Conservation (phyloP, 2,329 filamentous ascomycete genomes). For the Cadophora malorum region DNA sequence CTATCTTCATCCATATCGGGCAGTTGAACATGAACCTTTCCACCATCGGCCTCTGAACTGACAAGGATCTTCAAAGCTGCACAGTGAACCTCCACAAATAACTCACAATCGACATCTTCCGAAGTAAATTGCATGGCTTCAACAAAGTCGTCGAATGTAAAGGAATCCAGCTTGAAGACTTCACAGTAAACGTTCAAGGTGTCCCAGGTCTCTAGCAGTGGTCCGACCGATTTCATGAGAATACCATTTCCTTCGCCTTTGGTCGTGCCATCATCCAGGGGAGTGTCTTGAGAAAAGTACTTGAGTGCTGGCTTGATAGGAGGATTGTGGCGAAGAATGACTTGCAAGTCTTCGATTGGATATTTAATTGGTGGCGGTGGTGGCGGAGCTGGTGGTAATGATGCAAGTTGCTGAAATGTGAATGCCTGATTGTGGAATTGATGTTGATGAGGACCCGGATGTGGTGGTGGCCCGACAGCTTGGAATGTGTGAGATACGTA, state of each 20-base stretch:
- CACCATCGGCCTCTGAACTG: slow-evolving; percentile 74
- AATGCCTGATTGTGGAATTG: slow-evolving; percentile 52
- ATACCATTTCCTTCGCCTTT: slow-evolving; percentile 65
- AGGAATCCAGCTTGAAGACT: slow-evolving; percentile 92
- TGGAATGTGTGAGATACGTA: slow-evolving; percentile 45
- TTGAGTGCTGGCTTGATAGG: slow-evolving; percentile 75
- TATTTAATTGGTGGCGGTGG: slow-evolving; percentile 85
- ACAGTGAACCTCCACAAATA: slow-evolving; percentile 92
- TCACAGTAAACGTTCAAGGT: slow-evolving; percentile 98
- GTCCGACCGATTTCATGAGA: slow-evolving; percentile 83
- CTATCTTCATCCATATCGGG: slow-evolving; percentile 77
- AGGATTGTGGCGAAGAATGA: slow-evolving; percentile 69
- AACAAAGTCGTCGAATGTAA: slow-evolving; percentile 96
- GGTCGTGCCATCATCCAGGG: slow-evolving; percentile 55
- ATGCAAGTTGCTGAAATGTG: slow-evolving; percentile 55
- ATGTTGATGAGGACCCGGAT: slow-evolving; percentile 43
- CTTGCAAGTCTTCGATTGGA: slow-evolving; percentile 90
- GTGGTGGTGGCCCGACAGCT: slow-evolving; percentile 44
- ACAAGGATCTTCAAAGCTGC: slow-evolving; percentile 88
- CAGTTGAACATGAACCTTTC: slow-evolving; percentile 78
- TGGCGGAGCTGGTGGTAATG: slow-evolving; percentile 60
- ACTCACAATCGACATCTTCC: slow-evolving; percentile 76
- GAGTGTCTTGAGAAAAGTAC: slow-evolving; percentile 74
- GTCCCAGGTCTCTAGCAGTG: slow-evolving; percentile 90
- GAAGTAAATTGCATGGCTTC: slow-evolving; percentile 83